These are phyloP conservation scores for Cenchrus americanus DNA, from an alignment of 176 grass and related monocot species.

Conservation along the genomic window DNA sequence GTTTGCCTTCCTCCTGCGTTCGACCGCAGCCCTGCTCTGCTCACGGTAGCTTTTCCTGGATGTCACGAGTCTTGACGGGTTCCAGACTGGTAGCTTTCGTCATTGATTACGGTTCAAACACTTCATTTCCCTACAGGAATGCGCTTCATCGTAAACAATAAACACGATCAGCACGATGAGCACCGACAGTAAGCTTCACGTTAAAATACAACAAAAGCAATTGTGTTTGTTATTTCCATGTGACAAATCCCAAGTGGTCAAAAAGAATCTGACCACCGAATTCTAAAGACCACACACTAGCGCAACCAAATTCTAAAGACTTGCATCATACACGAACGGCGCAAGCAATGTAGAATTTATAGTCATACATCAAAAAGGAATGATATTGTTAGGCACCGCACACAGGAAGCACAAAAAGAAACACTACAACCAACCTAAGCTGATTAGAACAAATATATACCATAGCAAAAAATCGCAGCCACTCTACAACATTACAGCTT, in stretches of 20 bases:
- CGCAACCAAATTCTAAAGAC: neutral
- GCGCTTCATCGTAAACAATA: neutral
- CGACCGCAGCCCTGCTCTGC: neutral
- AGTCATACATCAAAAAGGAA: neutral
- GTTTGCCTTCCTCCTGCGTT: neutral
- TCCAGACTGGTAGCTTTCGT: neutral
- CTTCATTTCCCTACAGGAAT: neutral
- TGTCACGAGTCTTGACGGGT: neutral
- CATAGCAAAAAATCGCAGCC: neutral
- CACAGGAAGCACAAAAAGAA: too few relatives aligned
- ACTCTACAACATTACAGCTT: neutral
- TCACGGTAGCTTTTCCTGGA: neutral
- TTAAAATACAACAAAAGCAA: neutral
- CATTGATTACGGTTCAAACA: neutral
- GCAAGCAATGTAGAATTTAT: neutral
- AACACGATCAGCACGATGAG: neutral
- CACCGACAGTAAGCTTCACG: too few relatives aligned
- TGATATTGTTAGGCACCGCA: neutral
- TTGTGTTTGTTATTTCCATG: neutral
- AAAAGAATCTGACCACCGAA: neutral
- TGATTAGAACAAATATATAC: neutral
- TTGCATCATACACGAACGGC: neutral
- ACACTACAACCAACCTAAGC: too few relatives aligned
- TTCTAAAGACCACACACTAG: too few relatives aligned
- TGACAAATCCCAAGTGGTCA: neutral